Base-by-base conservation (phyloP, 495 filamentous ascomycete genomes). In the Apodospora peruviana region DNA sequence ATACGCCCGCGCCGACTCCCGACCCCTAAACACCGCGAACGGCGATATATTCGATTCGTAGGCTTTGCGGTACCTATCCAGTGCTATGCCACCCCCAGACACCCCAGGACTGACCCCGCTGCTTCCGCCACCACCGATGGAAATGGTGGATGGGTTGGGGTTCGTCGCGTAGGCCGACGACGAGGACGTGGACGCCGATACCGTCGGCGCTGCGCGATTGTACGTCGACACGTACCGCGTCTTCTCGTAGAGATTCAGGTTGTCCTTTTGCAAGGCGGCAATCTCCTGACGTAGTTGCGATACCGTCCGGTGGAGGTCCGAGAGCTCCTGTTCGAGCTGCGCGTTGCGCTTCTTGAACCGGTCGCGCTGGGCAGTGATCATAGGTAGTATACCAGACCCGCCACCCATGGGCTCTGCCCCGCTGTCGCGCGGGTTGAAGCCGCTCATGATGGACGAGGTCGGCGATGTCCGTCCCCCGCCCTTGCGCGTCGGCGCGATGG, bases 311-410 rank as follows among this genome's bases (percentile, higher is more conserved):
- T 97, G 88, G 43, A 77, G 72, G 49, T 93, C 90, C 5, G 88
- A 88, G 17, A 97, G 75, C 57, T 97, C 91, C 40, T 88, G 81
- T 65, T 97, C 94, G 37, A 99, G 80, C 61, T 97, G 88, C 1
- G 83, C 68, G 51, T 95, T 97, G 55, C 90, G 85, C 75, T 95
- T 88, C 75, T 96, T 97, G 79, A 99, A 99, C 36, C 93, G 87
- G 67, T 99, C 93, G 51, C 93, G 84, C 65, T 99, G 93, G 17
- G 93, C 93, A 40, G 93, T 94, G 48, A 99, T 85, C 93, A 99
- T 99, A 21, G 94, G 93, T 21, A 99, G 73, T 50, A 99, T 95
- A 17, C 90, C 90, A 2, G 87, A 88, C 22, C 89, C 88, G 43
- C 87, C 88, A 8, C 89, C 88, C 14, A 86, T 79, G 8, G 84